These are phyloP conservation scores for Xerocomus cyaneibrunnescens DNA, from an alignment of 1,284 basidiomycete genomes.

Conservation along the genomic window DNA sequence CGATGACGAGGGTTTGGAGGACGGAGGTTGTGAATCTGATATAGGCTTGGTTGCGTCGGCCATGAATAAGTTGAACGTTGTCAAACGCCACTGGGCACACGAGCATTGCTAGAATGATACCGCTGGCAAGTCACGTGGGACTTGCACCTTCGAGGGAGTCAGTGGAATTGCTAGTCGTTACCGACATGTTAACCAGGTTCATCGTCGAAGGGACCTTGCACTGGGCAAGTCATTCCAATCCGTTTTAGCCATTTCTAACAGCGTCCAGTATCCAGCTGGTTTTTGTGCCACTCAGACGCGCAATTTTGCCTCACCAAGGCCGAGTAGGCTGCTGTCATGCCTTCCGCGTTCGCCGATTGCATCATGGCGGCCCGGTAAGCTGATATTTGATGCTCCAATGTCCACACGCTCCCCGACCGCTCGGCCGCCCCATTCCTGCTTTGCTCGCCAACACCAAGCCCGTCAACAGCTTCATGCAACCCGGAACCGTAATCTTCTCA, in stretches of 20 bases:
- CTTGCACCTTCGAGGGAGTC: neutral
- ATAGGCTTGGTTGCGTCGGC: slow-evolving; percentile 12
- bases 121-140: slow-evolving; percentile 22
- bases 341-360: neutral
- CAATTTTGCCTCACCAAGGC: too few species aligned
- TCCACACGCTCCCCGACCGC: slow-evolving; percentile 12
- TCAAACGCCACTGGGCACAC: neutral
- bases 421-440: neutral
- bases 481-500: slow-evolving; percentile 71
- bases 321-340: slow-evolving; percentile 6
- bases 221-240: slow-evolving; percentile 1
- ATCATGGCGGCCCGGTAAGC: neutral
- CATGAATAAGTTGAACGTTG: slow-evolving; percentile 13
- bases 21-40: slow-evolving; percentile 19
- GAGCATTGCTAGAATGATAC: neutral
- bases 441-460: slow-evolving; percentile 25
- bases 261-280: neutral
- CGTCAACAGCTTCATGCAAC: slow-evolving; percentile 42
- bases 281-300: neutral
- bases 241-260: neutral
- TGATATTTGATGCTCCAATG: neutral
- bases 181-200: slow-evolving; percentile 1
- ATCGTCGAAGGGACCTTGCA: too few species aligned
- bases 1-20: slow-evolving; percentile 31
- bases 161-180: neutral